Evolutionary conservation across 208 protist genomes (phyloP), one percentile per base, ranked within the genome.

Genomic region (Phytomonas francai): DNA sequence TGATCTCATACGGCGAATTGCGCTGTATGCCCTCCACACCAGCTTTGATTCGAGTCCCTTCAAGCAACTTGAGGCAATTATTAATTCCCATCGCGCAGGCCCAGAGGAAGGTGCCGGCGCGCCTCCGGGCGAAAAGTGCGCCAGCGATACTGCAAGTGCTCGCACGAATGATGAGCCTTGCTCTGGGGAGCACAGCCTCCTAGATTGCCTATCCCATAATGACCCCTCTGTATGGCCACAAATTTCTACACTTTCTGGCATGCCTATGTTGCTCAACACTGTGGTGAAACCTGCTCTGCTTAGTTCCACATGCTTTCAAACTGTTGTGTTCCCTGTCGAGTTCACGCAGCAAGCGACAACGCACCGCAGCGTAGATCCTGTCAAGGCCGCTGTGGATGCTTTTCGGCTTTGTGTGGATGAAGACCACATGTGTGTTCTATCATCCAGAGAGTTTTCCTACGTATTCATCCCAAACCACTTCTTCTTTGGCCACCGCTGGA

Each of bases 391-490:
- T 31, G 58, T 63, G 42, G 72, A 89, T 56, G 83, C 93, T 0
- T 91, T 96, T 61, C 77, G 68, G 29, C 83, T 77, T 19, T 91
- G 84, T 29, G 70, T 89, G 2, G 79, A 85, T 7, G 82, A 96
- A 64, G 90, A 96, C 70, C 65, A 76, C 64, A 87, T 93, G 56
- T 91, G 87, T 70, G 76, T 96, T 61, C 61, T 93, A 2, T 77
- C 76, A 16, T 65, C 71, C 22, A 65, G 49, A 31, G 30, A 78
- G 22, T 73, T 78, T 29, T 75, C 71, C 30, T 87, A 83, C 63
- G 59, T 82, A 7, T 83, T 89, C 60, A 62, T 95, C 29, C 82
- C 83, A 0, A 87, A 85, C 42, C 67, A 63, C 3, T 59, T 63
- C 19, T 73, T 73, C 65, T 84, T 90, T 63, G 79, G 61, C 3